Conservation (phyloP, 768 basidiomycete species). For the Suillus fuscotomentosus region DNA sequence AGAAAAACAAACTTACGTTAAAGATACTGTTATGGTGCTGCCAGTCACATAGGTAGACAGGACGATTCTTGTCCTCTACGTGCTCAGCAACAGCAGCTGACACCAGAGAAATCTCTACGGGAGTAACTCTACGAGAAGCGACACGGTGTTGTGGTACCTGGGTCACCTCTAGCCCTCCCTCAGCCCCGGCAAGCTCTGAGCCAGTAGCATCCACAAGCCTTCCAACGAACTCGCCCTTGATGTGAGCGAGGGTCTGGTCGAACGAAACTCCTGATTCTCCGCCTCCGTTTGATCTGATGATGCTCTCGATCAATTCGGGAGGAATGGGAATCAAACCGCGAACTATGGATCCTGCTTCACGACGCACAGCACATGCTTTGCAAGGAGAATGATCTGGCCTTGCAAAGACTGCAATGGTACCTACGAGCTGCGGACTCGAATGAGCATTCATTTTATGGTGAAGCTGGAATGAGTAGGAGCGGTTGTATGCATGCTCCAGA, state of each 20-base stretch:
- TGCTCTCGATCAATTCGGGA: constrained; percentile 18
- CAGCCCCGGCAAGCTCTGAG: constrained; percentile 15
- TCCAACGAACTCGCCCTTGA: constrained; percentile 15
- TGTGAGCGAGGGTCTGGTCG: constrained; percentile 12
- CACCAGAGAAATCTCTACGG: constrained; percentile 19
- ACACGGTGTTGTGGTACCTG: constrained; percentile 5
- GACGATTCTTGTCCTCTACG: constrained; percentile 12
- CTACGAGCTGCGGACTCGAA: constrained; percentile 12
- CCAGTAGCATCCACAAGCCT: constrained; percentile 17
- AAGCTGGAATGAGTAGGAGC: constrained; percentile 24
- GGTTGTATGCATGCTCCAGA: constrained; percentile 22
- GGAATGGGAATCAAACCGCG: constrained; percentile 26
- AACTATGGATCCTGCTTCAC: constrained; percentile 15
- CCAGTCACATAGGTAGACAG: constrained; percentile 23
- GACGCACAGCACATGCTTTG: constrained; percentile 22
- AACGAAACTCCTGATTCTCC: constrained; percentile 8
- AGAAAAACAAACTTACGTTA: constrained; percentile 12
- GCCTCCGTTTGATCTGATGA: constrained; percentile 15
- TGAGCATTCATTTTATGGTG: constrained; percentile 12
- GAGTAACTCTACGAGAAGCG: constrained; percentile 14
- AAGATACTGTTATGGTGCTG: constrained; percentile 19
- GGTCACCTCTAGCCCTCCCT: constrained; percentile 5
- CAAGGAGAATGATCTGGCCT: constrained; percentile 24
- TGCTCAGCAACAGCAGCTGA: constrained; percentile 23
- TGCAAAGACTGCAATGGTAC: constrained; percentile 23